These are phyloP conservation scores for Protomyces arabidopsidicola DNA, from an alignment of 1,139 yeast species.

Conservation along the genomic window DNA sequence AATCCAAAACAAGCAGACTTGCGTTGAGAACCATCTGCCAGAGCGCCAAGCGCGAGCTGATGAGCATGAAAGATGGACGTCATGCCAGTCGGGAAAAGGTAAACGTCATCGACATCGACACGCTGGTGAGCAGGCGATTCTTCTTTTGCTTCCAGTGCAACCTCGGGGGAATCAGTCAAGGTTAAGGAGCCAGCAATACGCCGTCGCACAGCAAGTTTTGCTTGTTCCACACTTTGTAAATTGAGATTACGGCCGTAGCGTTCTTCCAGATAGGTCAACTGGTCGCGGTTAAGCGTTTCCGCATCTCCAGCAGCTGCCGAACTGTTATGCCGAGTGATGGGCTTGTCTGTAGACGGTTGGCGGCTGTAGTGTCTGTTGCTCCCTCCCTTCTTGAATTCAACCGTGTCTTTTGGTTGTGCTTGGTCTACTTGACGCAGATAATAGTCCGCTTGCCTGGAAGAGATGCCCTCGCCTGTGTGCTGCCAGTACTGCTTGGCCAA, in stretches of 20 bases:
- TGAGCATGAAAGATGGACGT: slow-evolving; percentile 83
- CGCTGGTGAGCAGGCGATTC: slow-evolving; percentile 38
- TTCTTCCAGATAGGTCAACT: slow-evolving; percentile 71
- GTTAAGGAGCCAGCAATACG: slow-evolving; percentile 69
- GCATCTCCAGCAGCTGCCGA: slow-evolving; percentile 33
- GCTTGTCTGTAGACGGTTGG: slow-evolving; percentile 8
- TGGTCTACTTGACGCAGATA: slow-evolving; percentile 46
- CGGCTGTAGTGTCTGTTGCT: slow-evolving; percentile 27
- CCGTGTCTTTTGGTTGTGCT: slow-evolving; percentile 47
- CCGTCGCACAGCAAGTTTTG: slow-evolving; percentile 66
- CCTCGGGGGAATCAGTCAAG: slow-evolving; percentile 38
- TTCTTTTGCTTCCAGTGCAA: slow-evolving; percentile 27
- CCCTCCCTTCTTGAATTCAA: slow-evolving; percentile 9
- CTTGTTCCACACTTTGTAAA: slow-evolving; percentile 65
- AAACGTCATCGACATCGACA: slow-evolving; percentile 61
- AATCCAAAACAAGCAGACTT: slow-evolving; percentile 87
- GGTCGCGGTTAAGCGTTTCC: slow-evolving; percentile 47
- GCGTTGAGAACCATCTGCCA: slow-evolving; percentile 33
- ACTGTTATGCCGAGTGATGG: slow-evolving; percentile 30
- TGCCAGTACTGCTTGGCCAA: slow-evolving; percentile 91
- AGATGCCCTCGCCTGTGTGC: slow-evolving; percentile 91
- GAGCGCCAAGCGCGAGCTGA: slow-evolving; percentile 51
- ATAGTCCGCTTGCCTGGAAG: slow-evolving; percentile 84
- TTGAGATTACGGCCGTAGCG: slow-evolving; percentile 86
- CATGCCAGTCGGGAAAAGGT: slow-evolving; percentile 87